Evolutionary conservation across 192 early-diverging fungal species (phyloP), one percentile per base, ranked within the genome.

Genomic region (Umbelopsis isabellina): DNA sequence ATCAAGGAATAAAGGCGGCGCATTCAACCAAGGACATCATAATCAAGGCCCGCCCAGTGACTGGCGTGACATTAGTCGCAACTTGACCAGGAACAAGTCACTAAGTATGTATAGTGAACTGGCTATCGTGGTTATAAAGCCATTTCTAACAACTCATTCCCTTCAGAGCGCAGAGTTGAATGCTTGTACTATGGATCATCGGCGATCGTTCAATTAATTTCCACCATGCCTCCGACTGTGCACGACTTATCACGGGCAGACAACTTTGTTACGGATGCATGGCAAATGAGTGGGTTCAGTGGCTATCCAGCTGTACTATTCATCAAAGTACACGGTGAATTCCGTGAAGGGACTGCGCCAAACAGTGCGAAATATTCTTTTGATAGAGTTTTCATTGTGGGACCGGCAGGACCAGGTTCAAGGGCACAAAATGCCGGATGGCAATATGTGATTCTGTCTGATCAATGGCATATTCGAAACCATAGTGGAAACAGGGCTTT

Each of bases 221-320:
- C 70, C 0, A 20, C 48, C 7, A 51, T 85, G 16, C 84, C 84
- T 3, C 67, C 77, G 15, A 78, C 84, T 2, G 70, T 72, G 18
- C 84, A 85, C 49, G 77, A 81, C 22, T 51, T 83, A n/a, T 44
- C 68, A 15, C 75, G 72, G 6, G 77, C 71, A 22, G 74, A 77
- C 47, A 79, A 79, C 25, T 69, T 81, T 55, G 55, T 73, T n/a
- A 72, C 79, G 2, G 84, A 85, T 66, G 81, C 84, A n/a, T 85
- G 84, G 84, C 81, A 85, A 67, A 80, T 71, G 23, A 68, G 70
- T 6, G 70, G 73, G 11, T 72, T 75, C 4, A 53, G 46, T 33
- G 27, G 46, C 8, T 64, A 74, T 41, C 65, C 79, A 3, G 67
- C 45, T 33, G 35, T 73, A 0, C 48, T 79, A 18, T 58, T 61